Conservation (phyloP, 257 asterid species). For the Forsythia viridissima region DNA sequence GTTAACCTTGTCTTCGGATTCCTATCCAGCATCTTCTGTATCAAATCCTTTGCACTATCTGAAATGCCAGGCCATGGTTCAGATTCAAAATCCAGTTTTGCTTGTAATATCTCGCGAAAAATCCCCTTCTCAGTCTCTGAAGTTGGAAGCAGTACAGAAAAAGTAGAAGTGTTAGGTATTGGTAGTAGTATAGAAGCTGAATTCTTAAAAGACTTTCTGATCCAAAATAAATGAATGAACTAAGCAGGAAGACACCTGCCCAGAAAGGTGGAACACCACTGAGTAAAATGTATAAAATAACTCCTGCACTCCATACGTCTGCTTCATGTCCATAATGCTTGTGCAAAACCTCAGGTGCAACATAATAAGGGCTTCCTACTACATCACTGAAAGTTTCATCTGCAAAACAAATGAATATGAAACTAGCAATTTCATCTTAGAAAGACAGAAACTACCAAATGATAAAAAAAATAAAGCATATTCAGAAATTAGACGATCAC, state of each 20-base stretch:
- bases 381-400: slow-evolving; percentile 58
- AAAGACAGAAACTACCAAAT: neutral
- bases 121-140: slow-evolving; percentile 64
- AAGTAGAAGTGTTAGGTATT: neutral
- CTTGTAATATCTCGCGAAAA: slow-evolving; percentile 56
- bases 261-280: slow-evolving; percentile 67
- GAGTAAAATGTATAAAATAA: slow-evolving; percentile 57
- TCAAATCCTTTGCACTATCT: slow-evolving; percentile 55
- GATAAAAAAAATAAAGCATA: no score
- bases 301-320: slow-evolving; percentile 71
- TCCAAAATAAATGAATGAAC: neutral
- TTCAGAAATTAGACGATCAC: no score
- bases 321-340: slow-evolving; percentile 62
- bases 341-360: slow-evolving; percentile 60
- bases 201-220: neutral
- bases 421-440: neutral
- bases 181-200: neutral
- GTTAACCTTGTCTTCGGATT: slow-evolving; percentile 52
- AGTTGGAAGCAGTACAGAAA: slow-evolving; percentile 23
- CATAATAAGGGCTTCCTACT: slow-evolving; percentile 66
- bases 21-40: slow-evolving; percentile 50
- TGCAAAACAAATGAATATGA: slow-evolving; percentile 16
- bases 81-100: slow-evolving; percentile 54
- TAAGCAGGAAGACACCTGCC: slow-evolving; percentile 41
- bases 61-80: slow-evolving; percentile 67